phyloP scores from a whole-genome alignment of 768 basidiomycete species.

The Tephrocybe sp. region DNA sequence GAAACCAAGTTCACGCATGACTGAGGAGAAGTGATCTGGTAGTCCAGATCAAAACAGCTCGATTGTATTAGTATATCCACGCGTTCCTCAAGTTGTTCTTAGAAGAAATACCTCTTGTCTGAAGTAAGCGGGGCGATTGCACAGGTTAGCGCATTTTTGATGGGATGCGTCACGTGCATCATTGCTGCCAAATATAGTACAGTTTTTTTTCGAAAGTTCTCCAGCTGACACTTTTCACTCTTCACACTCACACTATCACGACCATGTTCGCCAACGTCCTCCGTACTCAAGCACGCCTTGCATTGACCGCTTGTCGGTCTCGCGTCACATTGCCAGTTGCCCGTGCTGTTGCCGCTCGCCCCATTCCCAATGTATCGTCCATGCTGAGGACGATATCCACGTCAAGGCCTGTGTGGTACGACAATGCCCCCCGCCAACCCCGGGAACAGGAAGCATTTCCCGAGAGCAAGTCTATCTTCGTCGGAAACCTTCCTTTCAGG shows the following conservation, averaged over 20 bases:
- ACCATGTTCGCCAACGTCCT: constrained; percentile 36
- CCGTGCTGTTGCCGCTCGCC: not conserved
- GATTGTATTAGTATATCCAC: too few relatives aligned
- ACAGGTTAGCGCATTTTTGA: too few relatives aligned
- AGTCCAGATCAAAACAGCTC: too few relatives aligned
- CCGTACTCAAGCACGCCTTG: constrained; percentile 31
- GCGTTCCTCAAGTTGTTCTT: too few relatives aligned
- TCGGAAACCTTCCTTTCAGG: constrained; percentile 55
- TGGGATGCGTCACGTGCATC: too few relatives aligned
- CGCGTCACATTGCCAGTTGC: constrained; percentile 4
- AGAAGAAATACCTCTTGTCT: too few relatives aligned
- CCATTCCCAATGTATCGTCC: constrained; percentile 1
- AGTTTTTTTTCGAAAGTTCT: constrained; percentile 8
- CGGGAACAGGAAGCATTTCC: not conserved
- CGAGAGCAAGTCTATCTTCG: constrained; percentile 33
- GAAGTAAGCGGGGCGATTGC: too few relatives aligned
- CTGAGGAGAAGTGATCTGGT: not conserved
- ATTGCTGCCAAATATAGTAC: constrained; percentile 13
- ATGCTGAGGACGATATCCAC: constrained; percentile 18
- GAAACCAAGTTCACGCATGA: constrained; percentile 1
- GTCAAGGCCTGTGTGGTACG: constrained; percentile 9
- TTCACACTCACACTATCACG: constrained; percentile 6
- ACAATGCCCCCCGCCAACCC: not conserved
- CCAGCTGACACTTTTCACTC: too few relatives aligned
- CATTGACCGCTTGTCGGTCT: constrained; percentile 24